phyloP scores from a whole-genome alignment of 441 rosid genomes.

The Gossypium armourianum region DNA sequence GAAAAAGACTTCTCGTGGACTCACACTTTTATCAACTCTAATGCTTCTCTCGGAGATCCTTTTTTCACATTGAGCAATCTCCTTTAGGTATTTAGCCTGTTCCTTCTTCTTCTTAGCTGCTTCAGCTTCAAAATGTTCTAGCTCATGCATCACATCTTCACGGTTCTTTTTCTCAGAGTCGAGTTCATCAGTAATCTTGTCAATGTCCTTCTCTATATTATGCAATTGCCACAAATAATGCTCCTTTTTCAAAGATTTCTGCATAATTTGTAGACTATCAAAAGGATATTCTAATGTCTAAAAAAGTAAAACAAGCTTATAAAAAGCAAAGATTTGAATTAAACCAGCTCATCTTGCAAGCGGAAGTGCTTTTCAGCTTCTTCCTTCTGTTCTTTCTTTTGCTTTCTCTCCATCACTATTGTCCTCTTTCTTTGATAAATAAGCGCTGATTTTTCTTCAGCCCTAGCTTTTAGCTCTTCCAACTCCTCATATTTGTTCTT shows the following conservation, averaged over 20 bases:
- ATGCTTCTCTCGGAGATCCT: slow-evolving; percentile 66
- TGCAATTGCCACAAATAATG: slow-evolving; percentile 75
- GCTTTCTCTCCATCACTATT: slow-evolving; percentile 72
- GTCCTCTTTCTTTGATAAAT: slow-evolving; percentile 79
- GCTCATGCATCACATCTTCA: slow-evolving; percentile 51
- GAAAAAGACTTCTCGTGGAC: slow-evolving; percentile 24
- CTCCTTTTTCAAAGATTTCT: slow-evolving; percentile 83
- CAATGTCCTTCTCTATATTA: slow-evolving; percentile 64
- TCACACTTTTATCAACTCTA: slow-evolving; percentile 63
- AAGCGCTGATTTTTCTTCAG: slow-evolving; percentile 80
- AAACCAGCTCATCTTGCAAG: slow-evolving; percentile 84
- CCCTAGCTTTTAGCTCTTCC: slow-evolving; percentile 62
- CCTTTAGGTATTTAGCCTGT: slow-evolving; percentile 68
- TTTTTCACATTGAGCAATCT: slow-evolving; percentile 63
- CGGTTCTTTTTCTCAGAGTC: slow-evolving; percentile 54
- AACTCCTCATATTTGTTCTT: slow-evolving; percentile 79
- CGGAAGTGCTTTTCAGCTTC: slow-evolving; percentile 92
- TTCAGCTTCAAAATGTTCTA: slow-evolving; percentile 56
- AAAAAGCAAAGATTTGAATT: slow-evolving; percentile 10
- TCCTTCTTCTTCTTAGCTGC: slow-evolving; percentile 60
- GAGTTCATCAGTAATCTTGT: slow-evolving; percentile 50
- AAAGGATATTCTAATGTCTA: neutral
- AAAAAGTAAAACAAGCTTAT: neutral
- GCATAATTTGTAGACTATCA: slow-evolving; percentile 21
- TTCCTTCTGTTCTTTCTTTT: slow-evolving; percentile 95